A percentile compares a stretch with the other conserved stretches of the same genome.
phyloP scores from a whole-genome alignment of 257 asterid species.

The Fraxinus americana region DNA sequence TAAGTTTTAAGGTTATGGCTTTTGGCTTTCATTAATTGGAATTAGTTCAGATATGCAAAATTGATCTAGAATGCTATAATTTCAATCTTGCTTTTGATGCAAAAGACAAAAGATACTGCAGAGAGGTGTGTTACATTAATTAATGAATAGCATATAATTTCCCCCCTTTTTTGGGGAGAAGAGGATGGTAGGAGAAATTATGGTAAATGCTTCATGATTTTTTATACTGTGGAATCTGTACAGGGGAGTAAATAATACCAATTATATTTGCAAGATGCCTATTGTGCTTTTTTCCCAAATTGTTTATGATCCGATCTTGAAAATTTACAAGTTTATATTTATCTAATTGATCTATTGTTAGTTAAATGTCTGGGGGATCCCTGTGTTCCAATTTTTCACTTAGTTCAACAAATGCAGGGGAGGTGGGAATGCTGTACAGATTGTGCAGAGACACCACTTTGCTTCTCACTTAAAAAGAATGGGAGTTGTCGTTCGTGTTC shows the following conservation, averaged over 20 bases:
- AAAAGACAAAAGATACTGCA: background rate
- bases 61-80: background rate
- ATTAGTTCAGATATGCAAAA: conserved; percentile 4
- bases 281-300: background rate
- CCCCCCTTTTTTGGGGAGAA: background rate
- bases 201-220: background rate
- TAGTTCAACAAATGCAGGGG: conserved; percentile 65
- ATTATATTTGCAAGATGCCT: background rate
- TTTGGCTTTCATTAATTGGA: background rate
- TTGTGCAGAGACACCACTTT: conserved; percentile 96
- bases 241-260: background rate
- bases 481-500: conserved; percentile 93
- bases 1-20: background rate
- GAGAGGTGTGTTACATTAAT: background rate
- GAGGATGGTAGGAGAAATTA: background rate
- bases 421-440: conserved; percentile 80
- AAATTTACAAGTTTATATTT: background rate
- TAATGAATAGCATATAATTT: background rate
- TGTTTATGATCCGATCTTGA: conserved; percentile 8
- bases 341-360: conserved; percentile 7
- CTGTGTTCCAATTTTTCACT: conserved; percentile 25
- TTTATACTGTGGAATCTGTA: background rate
- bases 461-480: conserved; percentile 95
- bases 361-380: conserved; percentile 15
- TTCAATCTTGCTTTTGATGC: background rate